A percentile compares a stretch with the other conserved stretches of the same genome.
Evolutionary conservation across 2,329 filamentous ascomycete species (phyloP).

Genomic region (Pseudogymnoascus sp.): DNA sequence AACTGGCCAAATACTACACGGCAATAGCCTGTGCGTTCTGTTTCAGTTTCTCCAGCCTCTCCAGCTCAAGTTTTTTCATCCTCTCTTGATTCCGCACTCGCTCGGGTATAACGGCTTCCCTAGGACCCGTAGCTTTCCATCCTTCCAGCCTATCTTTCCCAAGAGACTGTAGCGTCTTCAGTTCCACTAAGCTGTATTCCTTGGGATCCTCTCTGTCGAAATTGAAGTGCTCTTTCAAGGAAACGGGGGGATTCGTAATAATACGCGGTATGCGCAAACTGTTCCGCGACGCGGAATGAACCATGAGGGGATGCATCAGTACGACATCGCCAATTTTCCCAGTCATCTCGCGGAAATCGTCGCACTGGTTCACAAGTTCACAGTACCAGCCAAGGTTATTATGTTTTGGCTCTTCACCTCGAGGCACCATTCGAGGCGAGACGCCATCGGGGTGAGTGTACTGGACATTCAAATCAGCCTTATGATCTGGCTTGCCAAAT

Average conservation of each 20-base stretch:
- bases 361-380: conserved; percentile 31
- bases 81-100: conserved; percentile 36
- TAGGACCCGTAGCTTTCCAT: conserved; percentile 40
- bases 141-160: conserved; percentile 37
- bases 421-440: conserved; percentile 55
- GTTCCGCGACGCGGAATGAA: conserved; percentile 46
- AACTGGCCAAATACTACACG: background rate
- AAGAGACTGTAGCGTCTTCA: conserved; percentile 42
- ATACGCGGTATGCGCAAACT: conserved; percentile 39
- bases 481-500: background rate
- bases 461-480: conserved; percentile 12
- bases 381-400: conserved; percentile 6
- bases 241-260: conserved; percentile 49
- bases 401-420: conserved; percentile 40
- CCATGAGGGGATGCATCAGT: conserved; percentile 47
- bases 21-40: conserved; percentile 5
- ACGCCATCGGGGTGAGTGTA: conserved; percentile 58
- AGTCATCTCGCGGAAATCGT: conserved; percentile 43
- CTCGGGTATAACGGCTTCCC: conserved; percentile 39
- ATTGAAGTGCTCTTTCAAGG: conserved; percentile 42
- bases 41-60: conserved; percentile 27
- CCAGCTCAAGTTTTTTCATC: conserved; percentile 38
- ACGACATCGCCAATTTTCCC: conserved; percentile 46
- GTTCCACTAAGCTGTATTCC: conserved; percentile 43
- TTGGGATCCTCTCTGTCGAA: conserved; percentile 39